Evolutionary conservation across 2,329 filamentous ascomycete species (phyloP).

Genomic region (Escovopsis sp.): DNA sequence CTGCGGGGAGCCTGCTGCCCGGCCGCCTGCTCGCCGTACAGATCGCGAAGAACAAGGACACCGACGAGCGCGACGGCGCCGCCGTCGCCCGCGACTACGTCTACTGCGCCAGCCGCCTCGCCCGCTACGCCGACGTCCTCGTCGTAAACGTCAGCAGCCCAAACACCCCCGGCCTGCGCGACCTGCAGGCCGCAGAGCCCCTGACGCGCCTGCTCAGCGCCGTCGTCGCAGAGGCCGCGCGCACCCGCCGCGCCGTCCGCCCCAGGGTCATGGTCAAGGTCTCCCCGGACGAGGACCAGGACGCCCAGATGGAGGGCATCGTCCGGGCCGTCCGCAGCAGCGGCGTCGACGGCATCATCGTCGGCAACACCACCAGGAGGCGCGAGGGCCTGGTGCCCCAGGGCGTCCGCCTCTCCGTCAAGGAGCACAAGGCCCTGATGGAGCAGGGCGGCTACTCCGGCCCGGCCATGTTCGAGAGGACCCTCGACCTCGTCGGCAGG

Average conservation of each 20-base stretch:
- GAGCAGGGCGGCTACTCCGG: conserved; percentile 86
- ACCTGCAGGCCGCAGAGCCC: conserved; percentile 72
- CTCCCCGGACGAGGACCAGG: conserved; percentile 82
- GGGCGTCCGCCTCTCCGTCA: conserved; percentile 46
- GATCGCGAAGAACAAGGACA: conserved; percentile 92
- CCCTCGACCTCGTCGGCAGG: conserved; percentile 59
- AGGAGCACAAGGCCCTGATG: conserved; percentile 52
- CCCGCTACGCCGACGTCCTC: conserved; percentile 83
- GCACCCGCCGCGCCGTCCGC: conserved; percentile 42
- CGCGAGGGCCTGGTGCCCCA: conserved; percentile 55
- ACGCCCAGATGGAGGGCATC: conserved; percentile 74
- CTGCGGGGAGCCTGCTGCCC: conserved; percentile 62
- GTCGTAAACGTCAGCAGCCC: conserved; percentile 96
- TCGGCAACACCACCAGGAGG: conserved; percentile 90
- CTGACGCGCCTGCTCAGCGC: conserved; percentile 66
- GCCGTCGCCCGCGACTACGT: conserved; percentile 73
- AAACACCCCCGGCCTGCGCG: conserved; percentile 83
- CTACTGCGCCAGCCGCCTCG: conserved; percentile 73
- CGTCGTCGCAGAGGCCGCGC: conserved; percentile 61
- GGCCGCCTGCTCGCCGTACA: conserved; percentile 79
- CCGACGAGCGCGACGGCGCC: conserved; percentile 68
- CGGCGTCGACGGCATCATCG: conserved; percentile 88
- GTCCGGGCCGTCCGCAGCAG: conserved; percentile 70
- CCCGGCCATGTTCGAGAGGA: conserved; percentile 73
- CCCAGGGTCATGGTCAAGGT: conserved; percentile 87